These are phyloP conservation scores for Nicotiana undulata DNA, from an alignment of 257 asterid species.

Conservation along the genomic window DNA sequence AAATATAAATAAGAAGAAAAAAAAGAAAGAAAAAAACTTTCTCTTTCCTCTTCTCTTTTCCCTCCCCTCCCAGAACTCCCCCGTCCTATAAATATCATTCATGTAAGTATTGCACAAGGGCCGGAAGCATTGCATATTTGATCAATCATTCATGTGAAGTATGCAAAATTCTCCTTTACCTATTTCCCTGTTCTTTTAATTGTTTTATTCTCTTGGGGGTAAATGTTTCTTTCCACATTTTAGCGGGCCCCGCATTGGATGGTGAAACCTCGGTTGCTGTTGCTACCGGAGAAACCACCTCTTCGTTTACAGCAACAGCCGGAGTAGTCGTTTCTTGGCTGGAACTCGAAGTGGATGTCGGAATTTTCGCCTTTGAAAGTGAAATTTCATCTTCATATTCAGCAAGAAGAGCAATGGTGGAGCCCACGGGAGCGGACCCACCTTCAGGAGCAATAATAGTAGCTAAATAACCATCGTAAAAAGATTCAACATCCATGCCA, in stretches of 20 bases:
- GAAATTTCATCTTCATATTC: constrained; percentile 87
- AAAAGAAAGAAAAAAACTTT: too few relatives aligned
- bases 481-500: constrained; percentile 94
- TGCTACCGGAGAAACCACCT: constrained; percentile 27
- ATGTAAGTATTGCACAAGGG: too few relatives aligned
- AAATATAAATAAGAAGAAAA: too few relatives aligned
- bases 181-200: too few relatives aligned
- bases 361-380: constrained; percentile 48
- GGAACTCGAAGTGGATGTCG: not conserved
- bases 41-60: too few relatives aligned
- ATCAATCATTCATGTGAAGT: too few relatives aligned
- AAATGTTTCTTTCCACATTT: too few relatives aligned
- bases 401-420: constrained; percentile 84
- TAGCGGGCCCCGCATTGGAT: constrained; percentile 3
- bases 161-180: too few relatives aligned
- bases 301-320: constrained; percentile 29
- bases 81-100: too few relatives aligned
- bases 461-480: constrained; percentile 84
- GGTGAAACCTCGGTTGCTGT: not conserved
- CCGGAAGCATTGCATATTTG: too few relatives aligned
- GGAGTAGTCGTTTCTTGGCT: not conserved
- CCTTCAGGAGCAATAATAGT: constrained; percentile 88
- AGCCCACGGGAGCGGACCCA: constrained; percentile 74
- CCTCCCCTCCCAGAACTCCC: too few relatives aligned
- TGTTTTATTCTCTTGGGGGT: too few relatives aligned